phyloP scores from a whole-genome alignment of 164 flowering plant genomes.

The Cinnamomum chago region DNA sequence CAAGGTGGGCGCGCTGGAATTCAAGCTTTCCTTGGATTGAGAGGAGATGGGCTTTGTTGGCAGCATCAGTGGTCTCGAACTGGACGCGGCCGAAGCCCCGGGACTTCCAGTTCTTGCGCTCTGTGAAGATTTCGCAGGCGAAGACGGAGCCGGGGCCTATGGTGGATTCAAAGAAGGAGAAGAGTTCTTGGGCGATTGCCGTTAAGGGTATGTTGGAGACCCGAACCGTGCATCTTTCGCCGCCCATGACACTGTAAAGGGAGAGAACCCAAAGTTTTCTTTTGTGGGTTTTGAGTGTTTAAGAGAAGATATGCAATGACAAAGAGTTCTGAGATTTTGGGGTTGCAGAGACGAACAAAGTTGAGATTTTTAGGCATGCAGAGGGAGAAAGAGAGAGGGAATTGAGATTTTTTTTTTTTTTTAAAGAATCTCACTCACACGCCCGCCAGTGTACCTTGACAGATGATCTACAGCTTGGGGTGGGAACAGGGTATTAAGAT shows the following conservation, averaged over 20 bases:
- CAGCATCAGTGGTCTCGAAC: slow-evolving; percentile 49
- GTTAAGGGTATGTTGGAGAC: slow-evolving; percentile 59
- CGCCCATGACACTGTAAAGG: slow-evolving; percentile 13
- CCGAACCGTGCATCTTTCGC: slow-evolving; percentile 40
- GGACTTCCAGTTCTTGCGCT: slow-evolving; percentile 78
- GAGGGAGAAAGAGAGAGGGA: no score
- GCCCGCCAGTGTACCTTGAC: no score
- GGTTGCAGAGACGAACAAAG: no score
- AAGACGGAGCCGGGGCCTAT: slow-evolving; percentile 55
- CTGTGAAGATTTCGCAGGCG: slow-evolving; percentile 66
- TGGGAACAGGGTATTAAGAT: no score
- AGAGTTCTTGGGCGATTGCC: slow-evolving; percentile 53
- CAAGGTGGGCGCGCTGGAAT: slow-evolving; percentile 41
- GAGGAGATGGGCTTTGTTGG: slow-evolving; percentile 31
- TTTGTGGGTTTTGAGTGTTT: background rate
- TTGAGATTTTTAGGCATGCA: no score
- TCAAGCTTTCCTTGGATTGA: slow-evolving; percentile 36
- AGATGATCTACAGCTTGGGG: no score
- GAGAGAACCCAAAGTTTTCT: background rate
- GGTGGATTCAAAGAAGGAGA: slow-evolving; percentile 47
- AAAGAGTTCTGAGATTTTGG: no score
- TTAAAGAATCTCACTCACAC: no score
- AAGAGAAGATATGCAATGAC: background rate
- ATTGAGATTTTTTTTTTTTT: no score
- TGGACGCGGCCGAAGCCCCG: slow-evolving; percentile 78